A percentile compares a stretch with the other conserved stretches of the same genome.
phyloP scores from a whole-genome alignment of 352 stramenopile genomes.

The Globisporangium sylvaticum region DNA sequence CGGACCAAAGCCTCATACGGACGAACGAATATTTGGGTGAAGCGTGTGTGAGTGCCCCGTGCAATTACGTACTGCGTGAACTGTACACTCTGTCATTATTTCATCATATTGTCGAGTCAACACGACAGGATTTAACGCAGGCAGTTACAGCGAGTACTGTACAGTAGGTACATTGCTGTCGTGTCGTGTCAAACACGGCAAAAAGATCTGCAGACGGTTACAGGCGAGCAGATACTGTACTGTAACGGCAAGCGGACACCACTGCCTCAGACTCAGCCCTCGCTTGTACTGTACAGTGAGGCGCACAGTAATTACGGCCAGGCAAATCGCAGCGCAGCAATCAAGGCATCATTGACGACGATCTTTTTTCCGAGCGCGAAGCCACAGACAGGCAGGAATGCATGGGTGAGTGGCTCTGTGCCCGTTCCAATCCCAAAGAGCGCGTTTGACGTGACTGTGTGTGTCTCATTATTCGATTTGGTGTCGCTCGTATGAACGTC shows the following conservation, averaged over 20 bases:
- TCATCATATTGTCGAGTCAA: neutral
- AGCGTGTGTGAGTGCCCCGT: neutral
- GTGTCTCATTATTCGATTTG: neutral
- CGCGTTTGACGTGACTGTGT: neutral
- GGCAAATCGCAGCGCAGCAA: neutral
- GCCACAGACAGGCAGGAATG: neutral
- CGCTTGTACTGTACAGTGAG: neutral
- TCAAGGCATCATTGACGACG: neutral
- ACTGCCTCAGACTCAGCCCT: neutral
- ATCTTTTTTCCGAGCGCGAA: neutral
- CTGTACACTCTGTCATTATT: neutral
- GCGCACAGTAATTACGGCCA: neutral
- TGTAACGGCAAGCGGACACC: neutral
- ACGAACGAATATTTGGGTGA: neutral
- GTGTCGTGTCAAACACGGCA: neutral
- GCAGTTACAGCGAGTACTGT: neutral
- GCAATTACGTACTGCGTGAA: neutral
- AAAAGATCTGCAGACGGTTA: neutral
- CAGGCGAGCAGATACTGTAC: neutral
- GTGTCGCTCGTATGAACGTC: neutral
- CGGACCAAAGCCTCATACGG: neutral
- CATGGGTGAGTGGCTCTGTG: neutral
- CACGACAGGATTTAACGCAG: neutral
- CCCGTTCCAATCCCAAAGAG: neutral
- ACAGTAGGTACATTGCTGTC: neutral